Conservation (phyloP, 306 rosid genomes). For the Gillenia trifoliata region DNA sequence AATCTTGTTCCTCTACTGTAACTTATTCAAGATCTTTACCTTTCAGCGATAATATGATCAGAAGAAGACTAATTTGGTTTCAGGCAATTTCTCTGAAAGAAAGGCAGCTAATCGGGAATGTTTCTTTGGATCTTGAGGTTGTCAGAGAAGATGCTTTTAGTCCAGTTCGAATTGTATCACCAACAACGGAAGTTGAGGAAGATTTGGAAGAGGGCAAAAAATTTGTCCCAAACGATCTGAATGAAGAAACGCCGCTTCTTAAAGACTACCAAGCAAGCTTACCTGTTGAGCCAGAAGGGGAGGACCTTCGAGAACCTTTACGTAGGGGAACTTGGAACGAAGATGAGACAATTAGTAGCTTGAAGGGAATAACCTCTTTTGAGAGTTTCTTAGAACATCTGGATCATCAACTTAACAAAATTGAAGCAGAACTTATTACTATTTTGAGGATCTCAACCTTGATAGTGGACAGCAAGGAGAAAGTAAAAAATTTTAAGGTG, state of each 20-base stretch:
- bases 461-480: constrained; percentile 48
- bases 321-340: constrained; percentile 23
- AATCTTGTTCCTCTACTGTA: not conserved
- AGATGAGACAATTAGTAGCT: constrained; percentile 26
- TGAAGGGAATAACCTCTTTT: constrained; percentile 50
- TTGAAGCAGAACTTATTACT: constrained; percentile 66
- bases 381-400: constrained; percentile 58
- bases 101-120: constrained; percentile 69
- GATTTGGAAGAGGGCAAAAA: constrained; percentile 23
- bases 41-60: constrained; percentile 14
- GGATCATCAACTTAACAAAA: constrained; percentile 57
- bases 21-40: constrained; percentile 9
- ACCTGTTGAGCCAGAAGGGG: constrained; percentile 30
- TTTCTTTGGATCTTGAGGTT: constrained; percentile 54
- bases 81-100: constrained; percentile 86
- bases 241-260: constrained; percentile 35
- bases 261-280: constrained; percentile 29
- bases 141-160: constrained; percentile 36
- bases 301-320: constrained; percentile 22
- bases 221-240: constrained; percentile 18
- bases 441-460: constrained; percentile 60
- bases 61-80: constrained; percentile 33
- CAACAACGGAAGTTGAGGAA: constrained; percentile 39
- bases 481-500: constrained; percentile 55
- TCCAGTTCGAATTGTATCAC: constrained; percentile 66